Percentiles rank a stretch among this genome's conserved stretches.
Conservation (phyloP, 345 rosid species). For the Jatropha curcas region DNA sequence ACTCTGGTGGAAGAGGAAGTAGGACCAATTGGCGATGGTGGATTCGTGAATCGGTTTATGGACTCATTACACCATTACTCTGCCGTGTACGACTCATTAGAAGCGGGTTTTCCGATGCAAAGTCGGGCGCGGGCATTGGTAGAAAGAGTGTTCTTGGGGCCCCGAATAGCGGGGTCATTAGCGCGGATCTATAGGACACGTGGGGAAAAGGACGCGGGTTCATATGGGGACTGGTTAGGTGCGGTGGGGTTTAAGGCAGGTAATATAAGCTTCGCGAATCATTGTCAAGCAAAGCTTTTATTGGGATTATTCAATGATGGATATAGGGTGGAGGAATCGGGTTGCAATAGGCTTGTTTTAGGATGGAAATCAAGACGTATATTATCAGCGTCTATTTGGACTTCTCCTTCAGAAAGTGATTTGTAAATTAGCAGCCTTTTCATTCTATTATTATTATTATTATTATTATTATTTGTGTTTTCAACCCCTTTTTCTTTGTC, state of each 20-base stretch:
- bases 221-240: conserved; percentile 57
- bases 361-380: conserved; percentile 86
- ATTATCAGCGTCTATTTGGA: conserved; percentile 82
- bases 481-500: background rate
- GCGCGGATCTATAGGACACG: conserved; percentile 41
- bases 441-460: background rate
- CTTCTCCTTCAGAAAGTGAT: conserved; percentile 39
- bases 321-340: conserved; percentile 65
- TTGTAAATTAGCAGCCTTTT: conserved; percentile 20
- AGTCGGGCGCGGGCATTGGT: conserved; percentile 60
- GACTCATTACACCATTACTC: conserved; percentile 86
- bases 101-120: conserved; percentile 74
- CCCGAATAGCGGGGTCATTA: conserved; percentile 58
- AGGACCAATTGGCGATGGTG: conserved; percentile 50
- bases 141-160: conserved; percentile 69
- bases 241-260: conserved; percentile 44
- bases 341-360: conserved; percentile 55
- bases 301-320: conserved; percentile 80
- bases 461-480: too few species aligned
- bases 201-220: conserved; percentile 33
- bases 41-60: conserved; percentile 69
- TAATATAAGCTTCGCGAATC: conserved; percentile 72
- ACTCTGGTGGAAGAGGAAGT: conserved; percentile 72
- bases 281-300: conserved; percentile 81
- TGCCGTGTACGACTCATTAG: conserved; percentile 76